A percentile compares a stretch with the other conserved stretches of the same genome.
Conservation (phyloP, 495 filamentous ascomycete species). For the Penicillium subrubescens region DNA sequence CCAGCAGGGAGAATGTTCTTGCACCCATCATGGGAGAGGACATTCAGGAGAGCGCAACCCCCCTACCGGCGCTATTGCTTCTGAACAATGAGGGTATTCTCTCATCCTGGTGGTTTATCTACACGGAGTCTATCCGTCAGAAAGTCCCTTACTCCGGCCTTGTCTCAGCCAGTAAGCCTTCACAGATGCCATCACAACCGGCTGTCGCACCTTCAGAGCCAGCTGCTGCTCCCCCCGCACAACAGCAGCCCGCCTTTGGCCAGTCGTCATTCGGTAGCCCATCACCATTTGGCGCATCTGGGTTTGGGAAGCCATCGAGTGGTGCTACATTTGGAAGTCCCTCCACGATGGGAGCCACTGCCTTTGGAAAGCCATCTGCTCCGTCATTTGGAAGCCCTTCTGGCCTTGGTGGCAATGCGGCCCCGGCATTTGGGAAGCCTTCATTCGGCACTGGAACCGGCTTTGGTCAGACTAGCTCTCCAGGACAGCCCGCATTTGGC, state of each 20-base stretch:
- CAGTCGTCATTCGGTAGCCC: conserved; percentile 43
- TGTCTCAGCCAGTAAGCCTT: conserved; percentile 44
- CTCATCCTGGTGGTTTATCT: conserved; percentile 86
- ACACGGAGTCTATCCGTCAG: conserved; percentile 78
- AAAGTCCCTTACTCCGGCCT: conserved; percentile 73
- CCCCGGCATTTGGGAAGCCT: conserved; percentile 54
- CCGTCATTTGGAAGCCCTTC: conserved; percentile 32
- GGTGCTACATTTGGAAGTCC: conserved; percentile 42
- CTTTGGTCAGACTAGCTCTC: conserved; percentile 30
- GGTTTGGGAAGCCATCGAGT: conserved; percentile 34
- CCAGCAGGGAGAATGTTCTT: conserved; percentile 72
- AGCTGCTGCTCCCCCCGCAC: conserved; percentile 1
- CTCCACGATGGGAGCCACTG: conserved; percentile 36
- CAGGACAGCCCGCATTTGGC: conserved; percentile 29
- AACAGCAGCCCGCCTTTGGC: conserved; percentile 43
- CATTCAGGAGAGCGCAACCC: conserved; percentile 72
- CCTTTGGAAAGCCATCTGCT: conserved; percentile 38
- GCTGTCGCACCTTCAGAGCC: conserved; percentile 19
- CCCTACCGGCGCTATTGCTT: conserved; percentile 82
- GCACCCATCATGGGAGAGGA: conserved; percentile 78
- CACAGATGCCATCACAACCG: conserved; percentile 21
- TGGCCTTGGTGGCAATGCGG: conserved; percentile 25
- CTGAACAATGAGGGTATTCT: conserved; percentile 90
- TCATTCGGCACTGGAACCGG: conserved; percentile 39
- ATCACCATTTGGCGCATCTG: conserved; percentile 38